Evolutionary conservation across 2,329 filamentous ascomycete species (phyloP).

Genomic region (Aureobasidium mangrovei): DNA sequence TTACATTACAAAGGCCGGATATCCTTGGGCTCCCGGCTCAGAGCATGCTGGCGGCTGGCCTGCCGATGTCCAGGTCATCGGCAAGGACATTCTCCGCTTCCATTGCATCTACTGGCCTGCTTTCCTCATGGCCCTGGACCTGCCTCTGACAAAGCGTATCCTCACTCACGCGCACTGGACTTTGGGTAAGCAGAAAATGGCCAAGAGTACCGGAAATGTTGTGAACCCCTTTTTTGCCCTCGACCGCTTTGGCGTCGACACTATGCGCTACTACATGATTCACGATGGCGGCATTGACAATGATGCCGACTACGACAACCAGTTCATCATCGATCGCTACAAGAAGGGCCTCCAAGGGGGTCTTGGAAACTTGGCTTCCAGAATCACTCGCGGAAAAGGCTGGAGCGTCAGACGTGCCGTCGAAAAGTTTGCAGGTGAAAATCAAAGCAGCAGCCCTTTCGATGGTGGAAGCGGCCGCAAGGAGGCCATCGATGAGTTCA

Average conservation of each 20-base stretch:
- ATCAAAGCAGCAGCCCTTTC: neutral
- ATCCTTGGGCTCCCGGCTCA: slow-evolving; percentile 64
- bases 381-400: slow-evolving; percentile 47
- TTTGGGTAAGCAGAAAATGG: slow-evolving; percentile 86
- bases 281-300: slow-evolving; percentile 66
- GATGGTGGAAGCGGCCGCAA: neutral
- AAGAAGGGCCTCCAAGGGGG: slow-evolving; percentile 68
- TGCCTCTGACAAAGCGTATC: slow-evolving; percentile 70
- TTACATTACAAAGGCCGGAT: slow-evolving; percentile 81
- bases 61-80: slow-evolving; percentile 82
- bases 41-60: slow-evolving; percentile 68
- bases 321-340: slow-evolving; percentile 64
- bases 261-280: slow-evolving; percentile 81
- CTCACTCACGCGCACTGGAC: slow-evolving; percentile 95
- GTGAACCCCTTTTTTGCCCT: slow-evolving; percentile 91
- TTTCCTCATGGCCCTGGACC: slow-evolving; percentile 76
- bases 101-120: slow-evolving; percentile 98
- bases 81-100: slow-evolving; percentile 94
- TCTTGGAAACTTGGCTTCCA: slow-evolving; percentile 69
- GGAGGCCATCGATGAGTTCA: slow-evolving; percentile 24
- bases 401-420: slow-evolving; percentile 47
- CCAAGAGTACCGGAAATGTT: slow-evolving; percentile 88
- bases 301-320: slow-evolving; percentile 81
- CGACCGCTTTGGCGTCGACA: slow-evolving; percentile 78
- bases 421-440: slow-evolving; percentile 20